A percentile compares a stretch with the other conserved stretches of the same genome.
phyloP scores from a whole-genome alignment of 164 flowering plant species.

The Nelumbo lutea region DNA sequence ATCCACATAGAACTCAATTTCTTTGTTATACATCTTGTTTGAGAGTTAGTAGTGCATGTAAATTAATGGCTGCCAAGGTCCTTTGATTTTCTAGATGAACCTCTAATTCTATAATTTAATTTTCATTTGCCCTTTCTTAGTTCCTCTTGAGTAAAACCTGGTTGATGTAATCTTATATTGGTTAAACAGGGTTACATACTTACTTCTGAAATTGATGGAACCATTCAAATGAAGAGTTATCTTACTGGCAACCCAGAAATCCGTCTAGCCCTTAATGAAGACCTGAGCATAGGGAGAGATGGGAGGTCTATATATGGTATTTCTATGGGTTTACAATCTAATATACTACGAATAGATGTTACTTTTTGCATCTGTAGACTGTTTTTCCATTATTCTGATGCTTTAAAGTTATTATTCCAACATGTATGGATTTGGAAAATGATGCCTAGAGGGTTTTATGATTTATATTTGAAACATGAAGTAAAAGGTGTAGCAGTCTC shows the following conservation, averaged over 20 bases:
- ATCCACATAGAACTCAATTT: background rate
- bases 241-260: slow-evolving; percentile 95
- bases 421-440: background rate
- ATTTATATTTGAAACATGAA: too few relatives aligned
- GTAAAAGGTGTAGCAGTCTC: too few relatives aligned
- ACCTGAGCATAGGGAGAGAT: slow-evolving; percentile 70
- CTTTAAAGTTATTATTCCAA: background rate
- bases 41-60: background rate
- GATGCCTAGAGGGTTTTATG: background rate
- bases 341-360: background rate
- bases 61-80: background rate
- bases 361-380: slow-evolving; percentile 5
- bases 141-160: background rate
- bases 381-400: slow-evolving; percentile 2
- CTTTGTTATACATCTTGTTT: background rate
- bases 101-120: background rate
- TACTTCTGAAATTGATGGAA: slow-evolving; percentile 98
- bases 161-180: slow-evolving; percentile 11
- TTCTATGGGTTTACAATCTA: slow-evolving; percentile 4
- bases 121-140: background rate
- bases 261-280: slow-evolving; percentile 87
- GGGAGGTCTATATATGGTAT: slow-evolving; percentile 73
- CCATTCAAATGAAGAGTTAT: slow-evolving; percentile 98
- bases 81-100: background rate
- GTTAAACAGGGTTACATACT: slow-evolving; percentile 78